Conservation (phyloP, 106 monocot genomes). For the Allium sativum region DNA sequence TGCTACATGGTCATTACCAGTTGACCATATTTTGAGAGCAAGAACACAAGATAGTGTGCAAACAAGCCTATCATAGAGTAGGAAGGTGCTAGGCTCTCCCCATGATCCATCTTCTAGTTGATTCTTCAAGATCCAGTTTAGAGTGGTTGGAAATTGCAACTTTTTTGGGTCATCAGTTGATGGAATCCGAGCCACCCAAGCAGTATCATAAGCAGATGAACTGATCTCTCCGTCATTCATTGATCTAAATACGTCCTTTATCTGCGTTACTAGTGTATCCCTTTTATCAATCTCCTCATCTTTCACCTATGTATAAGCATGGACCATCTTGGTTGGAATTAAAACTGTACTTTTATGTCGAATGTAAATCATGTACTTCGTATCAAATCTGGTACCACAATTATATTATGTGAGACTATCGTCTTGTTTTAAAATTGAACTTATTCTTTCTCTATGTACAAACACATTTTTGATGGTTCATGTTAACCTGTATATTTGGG, state of each 20-base stretch:
- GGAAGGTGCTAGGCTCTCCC: constrained; percentile 21
- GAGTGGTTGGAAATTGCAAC: constrained; percentile 12
- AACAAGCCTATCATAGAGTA: constrained; percentile 19
- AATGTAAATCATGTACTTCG: too few species aligned
- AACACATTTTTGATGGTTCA: too few species aligned
- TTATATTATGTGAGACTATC: too few species aligned
- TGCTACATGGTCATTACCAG: neutral
- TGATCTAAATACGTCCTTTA: constrained; percentile 1
- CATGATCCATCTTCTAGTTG: constrained; percentile 27
- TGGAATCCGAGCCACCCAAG: constrained; percentile 23
- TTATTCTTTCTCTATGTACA: too few species aligned
- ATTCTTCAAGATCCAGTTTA: constrained; percentile 23
- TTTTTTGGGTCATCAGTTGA: constrained; percentile 1
- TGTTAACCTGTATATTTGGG: too few species aligned
- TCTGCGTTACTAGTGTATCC: neutral
- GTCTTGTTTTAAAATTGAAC: too few species aligned
- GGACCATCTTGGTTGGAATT: too few species aligned
- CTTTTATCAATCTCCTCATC: neutral
- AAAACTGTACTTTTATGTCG: too few species aligned
- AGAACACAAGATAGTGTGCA: constrained; percentile 31
- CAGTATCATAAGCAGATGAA: too few species aligned
- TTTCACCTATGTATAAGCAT: neutral
- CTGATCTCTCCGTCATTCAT: too few species aligned
- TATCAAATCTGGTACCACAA: too few species aligned
- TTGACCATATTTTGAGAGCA: constrained; percentile 6